phyloP scores from a whole-genome alignment of 495 filamentous ascomycete genomes.

The Collariella sp. region DNA sequence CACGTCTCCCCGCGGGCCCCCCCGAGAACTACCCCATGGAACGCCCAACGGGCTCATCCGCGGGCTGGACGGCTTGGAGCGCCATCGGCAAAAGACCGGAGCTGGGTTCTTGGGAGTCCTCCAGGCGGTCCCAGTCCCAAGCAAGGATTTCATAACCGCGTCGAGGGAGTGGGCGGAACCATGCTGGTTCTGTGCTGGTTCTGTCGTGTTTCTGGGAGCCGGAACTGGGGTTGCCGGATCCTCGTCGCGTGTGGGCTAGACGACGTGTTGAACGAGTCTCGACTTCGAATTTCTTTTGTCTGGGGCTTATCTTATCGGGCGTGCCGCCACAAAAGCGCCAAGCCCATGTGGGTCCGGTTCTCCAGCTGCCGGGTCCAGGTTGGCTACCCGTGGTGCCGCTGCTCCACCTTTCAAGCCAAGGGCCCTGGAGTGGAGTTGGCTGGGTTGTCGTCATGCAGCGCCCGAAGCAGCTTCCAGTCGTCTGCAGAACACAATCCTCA shows the following conservation, averaged over 20 bases:
- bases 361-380: too few species aligned
- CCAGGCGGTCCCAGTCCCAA: constrained; percentile 11
- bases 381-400: too few species aligned
- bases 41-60: too few species aligned
- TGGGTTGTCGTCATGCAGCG: too few species aligned
- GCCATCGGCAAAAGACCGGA: constrained; percentile 7
- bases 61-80: too few species aligned
- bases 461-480: too few species aligned
- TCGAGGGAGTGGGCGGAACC: constrained; percentile 10
- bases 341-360: too few species aligned
- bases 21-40: too few species aligned
- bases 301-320: neutral
- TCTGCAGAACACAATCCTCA: neutral
- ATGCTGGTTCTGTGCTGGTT: constrained; percentile 20
- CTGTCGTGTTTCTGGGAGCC: neutral
- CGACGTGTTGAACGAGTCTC: neutral
- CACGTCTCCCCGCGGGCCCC: too few species aligned
- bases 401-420: too few species aligned
- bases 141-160: constrained; percentile 26
- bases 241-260: neutral
- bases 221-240: neutral
- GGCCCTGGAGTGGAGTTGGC: too few species aligned
- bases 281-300: neutral
- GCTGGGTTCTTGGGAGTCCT: constrained; percentile 12
- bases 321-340: neutral